These are phyloP conservation scores for Pseudoscleropodium purum DNA, from an alignment of 225 moss, liverwort and hornwort species.

Conservation along the genomic window DNA sequence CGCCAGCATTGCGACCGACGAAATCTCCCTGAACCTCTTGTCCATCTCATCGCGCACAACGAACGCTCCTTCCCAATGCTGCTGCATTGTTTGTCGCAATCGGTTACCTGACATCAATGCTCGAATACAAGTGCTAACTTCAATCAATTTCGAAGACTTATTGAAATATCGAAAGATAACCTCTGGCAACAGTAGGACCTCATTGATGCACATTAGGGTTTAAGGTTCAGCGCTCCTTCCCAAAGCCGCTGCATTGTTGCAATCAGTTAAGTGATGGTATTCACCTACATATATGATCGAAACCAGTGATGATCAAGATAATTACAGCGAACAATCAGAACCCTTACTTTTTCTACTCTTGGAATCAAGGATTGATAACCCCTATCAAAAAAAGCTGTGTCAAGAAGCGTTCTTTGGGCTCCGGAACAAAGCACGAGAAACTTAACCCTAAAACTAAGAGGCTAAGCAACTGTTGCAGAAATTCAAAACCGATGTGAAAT, in stretches of 20 bases:
- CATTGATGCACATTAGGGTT: neutral
- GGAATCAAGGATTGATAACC: neutral
- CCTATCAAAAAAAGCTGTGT: neutral
- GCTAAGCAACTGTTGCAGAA: neutral
- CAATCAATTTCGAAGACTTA: neutral
- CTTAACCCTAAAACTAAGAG: neutral
- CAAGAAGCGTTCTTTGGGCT: conserved; percentile 2
- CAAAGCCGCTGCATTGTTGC: neutral
- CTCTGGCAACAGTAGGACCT: neutral
- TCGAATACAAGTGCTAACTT: neutral
- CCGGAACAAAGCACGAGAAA: neutral
- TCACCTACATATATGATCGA: neutral
- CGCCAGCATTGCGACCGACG: conserved; percentile 23
- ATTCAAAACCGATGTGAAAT: neutral
- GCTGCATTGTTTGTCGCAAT: conserved; percentile 14
- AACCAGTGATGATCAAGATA: neutral
- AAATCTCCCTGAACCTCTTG: conserved; percentile 12
- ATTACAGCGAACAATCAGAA: neutral
- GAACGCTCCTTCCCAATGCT: conserved; percentile 10
- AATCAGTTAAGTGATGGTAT: neutral
- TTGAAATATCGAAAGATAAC: neutral
- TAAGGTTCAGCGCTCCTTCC: neutral
- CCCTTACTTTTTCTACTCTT: neutral
- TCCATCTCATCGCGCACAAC: conserved; percentile 5
- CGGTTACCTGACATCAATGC: neutral